Percentiles rank a stretch among this genome's conserved stretches.
These are phyloP conservation scores for Russula compacta DNA, from an alignment of 768 basidiomycete genomes.

Conservation along the genomic window DNA sequence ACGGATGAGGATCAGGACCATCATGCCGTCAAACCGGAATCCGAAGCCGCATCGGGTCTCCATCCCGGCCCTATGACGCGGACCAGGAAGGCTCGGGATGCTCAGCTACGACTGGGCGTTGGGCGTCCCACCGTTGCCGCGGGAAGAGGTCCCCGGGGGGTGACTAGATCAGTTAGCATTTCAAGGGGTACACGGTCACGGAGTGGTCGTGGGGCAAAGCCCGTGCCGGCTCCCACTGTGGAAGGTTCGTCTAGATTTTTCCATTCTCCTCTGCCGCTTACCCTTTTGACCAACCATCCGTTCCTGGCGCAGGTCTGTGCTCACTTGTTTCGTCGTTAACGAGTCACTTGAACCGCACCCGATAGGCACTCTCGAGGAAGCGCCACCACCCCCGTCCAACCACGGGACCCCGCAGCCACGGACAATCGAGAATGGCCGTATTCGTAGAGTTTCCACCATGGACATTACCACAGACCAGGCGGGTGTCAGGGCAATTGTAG, in stretches of 20 bases:
- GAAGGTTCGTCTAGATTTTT: constrained; percentile 26
- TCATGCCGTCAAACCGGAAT: constrained; percentile 22
- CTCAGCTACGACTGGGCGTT: constrained; percentile 60
- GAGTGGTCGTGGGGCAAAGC: constrained; percentile 41
- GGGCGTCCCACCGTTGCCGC: constrained; percentile 61
- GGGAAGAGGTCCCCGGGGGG: constrained; percentile 53
- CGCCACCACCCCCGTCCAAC: constrained; percentile 3
- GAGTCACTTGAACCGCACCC: neutral
- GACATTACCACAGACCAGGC: neutral
- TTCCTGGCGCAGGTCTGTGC: constrained; percentile 4
- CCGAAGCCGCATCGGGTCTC: constrained; percentile 22
- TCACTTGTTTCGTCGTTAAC: neutral
- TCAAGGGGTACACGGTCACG: constrained; percentile 42
- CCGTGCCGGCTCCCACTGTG: constrained; percentile 46
- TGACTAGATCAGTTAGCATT: constrained; percentile 51
- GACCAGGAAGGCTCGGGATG: constrained; percentile 63
- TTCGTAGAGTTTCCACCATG: neutral
- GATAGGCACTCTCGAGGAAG: constrained; percentile 2
- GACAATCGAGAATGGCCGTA: neutral
- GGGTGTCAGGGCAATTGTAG: constrained; percentile 4
- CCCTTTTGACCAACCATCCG: neutral
- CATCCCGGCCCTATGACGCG: constrained; percentile 31
- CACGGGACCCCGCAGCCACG: neutral
- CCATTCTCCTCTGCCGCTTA: neutral
- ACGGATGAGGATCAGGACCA: constrained; percentile 16